Evolutionary conservation across 345 rosid genomes (phyloP).

Genomic region (Angophora floribunda): DNA sequence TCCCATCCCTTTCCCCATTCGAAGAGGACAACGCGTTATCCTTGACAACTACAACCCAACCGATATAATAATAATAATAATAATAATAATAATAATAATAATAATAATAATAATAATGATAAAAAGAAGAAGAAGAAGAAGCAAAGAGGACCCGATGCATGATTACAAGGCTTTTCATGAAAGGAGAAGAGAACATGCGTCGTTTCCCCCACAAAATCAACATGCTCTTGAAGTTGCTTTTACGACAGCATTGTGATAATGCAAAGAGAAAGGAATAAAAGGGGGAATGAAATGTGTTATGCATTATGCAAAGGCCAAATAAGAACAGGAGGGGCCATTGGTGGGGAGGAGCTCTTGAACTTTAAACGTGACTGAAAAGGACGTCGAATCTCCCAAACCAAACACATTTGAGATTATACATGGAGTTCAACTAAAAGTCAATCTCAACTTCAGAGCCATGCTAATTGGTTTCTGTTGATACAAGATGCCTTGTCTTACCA

Average conservation of each 20-base stretch:
- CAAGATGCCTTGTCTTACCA: no score
- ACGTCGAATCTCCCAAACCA: neutral
- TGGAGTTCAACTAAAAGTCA: neutral
- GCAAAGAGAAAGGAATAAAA: neutral
- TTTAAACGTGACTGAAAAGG: neutral
- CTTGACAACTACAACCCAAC: neutral
- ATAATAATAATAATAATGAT: no score
- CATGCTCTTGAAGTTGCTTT: neutral
- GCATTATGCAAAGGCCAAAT: neutral
- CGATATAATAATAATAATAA: no score
- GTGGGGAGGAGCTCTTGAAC: neutral
- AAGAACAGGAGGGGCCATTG: neutral
- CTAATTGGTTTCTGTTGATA: no score
- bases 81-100: no score
- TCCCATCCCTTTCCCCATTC: neutral
- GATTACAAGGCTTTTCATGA: neutral
- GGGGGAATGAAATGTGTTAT: neutral
- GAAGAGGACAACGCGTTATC: neutral
- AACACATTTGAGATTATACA: neutral
- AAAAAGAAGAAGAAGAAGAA: neutral
- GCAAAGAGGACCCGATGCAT: neutral
- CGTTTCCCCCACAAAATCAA: neutral
- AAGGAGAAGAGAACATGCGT: neutral
- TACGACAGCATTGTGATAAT: neutral
- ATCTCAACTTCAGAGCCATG: neutral